phyloP scores from a whole-genome alignment of 1,284 basidiomycete genomes.

The Naganishia cerealis region DNA sequence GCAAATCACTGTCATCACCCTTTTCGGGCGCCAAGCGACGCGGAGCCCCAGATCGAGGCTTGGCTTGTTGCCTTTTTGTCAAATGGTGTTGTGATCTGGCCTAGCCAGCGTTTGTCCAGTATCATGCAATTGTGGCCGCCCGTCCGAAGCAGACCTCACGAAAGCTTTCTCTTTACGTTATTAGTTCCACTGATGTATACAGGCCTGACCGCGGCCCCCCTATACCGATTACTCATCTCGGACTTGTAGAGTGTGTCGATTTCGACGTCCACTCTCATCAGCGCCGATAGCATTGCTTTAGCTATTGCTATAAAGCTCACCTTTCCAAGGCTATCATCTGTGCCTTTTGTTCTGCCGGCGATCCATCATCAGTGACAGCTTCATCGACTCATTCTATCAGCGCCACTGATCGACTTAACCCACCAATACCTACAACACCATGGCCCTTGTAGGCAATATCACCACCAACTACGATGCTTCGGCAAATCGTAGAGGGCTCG shows the following conservation, averaged over 20 bases:
- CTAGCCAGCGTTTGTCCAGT: too few species aligned
- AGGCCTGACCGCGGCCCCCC: not conserved
- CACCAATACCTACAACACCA: slow-evolving; percentile 1
- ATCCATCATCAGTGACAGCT: too few species aligned
- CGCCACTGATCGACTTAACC: not conserved
- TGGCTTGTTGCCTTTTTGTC: slow-evolving; percentile 4
- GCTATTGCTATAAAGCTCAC: not conserved
- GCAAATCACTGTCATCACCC: not conserved
- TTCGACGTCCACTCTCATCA: not conserved
- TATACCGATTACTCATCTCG: not conserved
- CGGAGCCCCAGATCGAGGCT: not conserved
- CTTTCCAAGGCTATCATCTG: not conserved
- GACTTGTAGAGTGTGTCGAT: not conserved
- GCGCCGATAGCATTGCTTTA: not conserved
- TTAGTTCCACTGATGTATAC: not conserved
- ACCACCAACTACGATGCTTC: slow-evolving; percentile 32
- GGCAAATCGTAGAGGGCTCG: slow-evolving; percentile 19
- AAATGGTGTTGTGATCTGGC: not conserved
- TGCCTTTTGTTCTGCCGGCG: not conserved
- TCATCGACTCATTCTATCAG: not conserved
- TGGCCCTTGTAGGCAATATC: slow-evolving; percentile 37
- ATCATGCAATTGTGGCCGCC: slow-evolving; percentile 2
- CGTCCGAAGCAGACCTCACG: not conserved
- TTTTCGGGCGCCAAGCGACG: not conserved
- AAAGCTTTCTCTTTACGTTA: not conserved